Evolutionary conservation across 2,329 filamentous ascomycete species (phyloP), one percentile per base, ranked within the genome.

Genomic region (Sphaerulina vaccinii): DNA sequence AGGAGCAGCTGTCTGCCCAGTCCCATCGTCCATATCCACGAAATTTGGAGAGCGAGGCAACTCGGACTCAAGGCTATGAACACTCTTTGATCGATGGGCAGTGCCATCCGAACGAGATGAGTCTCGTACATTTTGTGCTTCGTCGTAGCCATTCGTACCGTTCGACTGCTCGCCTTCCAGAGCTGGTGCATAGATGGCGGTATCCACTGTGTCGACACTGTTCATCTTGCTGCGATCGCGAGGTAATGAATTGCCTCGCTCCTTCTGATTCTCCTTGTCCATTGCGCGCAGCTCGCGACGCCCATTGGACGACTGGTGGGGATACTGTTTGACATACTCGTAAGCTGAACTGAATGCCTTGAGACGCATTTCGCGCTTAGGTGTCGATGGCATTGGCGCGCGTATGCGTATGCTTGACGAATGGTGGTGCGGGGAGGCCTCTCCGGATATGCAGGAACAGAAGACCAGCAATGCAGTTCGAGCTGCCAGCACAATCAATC

Each of bases 101-200:
- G 48, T 40, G 19, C 45, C 42, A 15, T 54, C 44, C 13, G 59
- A 53, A 5, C 52, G 53, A 15, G 52, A 54, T n/a, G 44, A 45
- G 49, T 51, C 18, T 22, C 52, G 55, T 41, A 47, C 24, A 49
- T 39, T 29, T 49, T 62, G 61, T 19, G 52, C 55, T 37, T 58
- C 55, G 10, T 67, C 62, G 24, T 67, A 56, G 7, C 57, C 54
- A 35, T 62, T 40, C 4, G 60, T 60, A 32, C 62, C 60, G 24
- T 55, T 51, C 9, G 39, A 19, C 8, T 24, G 48, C 32, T 55
- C 52, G 24, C 33, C 18, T 21, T 40, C 40, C 21, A 21, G 24
- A 21, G 45, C 42, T 4, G 57, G 59, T 8, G 49, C 38, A 41
- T 59, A 52, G 50, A 62, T 55, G 53, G 59, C 52, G 10, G 57